These are phyloP conservation scores for Floccularia luteovirens DNA, from an alignment of 768 basidiomycete genomes.

Conservation along the genomic window DNA sequence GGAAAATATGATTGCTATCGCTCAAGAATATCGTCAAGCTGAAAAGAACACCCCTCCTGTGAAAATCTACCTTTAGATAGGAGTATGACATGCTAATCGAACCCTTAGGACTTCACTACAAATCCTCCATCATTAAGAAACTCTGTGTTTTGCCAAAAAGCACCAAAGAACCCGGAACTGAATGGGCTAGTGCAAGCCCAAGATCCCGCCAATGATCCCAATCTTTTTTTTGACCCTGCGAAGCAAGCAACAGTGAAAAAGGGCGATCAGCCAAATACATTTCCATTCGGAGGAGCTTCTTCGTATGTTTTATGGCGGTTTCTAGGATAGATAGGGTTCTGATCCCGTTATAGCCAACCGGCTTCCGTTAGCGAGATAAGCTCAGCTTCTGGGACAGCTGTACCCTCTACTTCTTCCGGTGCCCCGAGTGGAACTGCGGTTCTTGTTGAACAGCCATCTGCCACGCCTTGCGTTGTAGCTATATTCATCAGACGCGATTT, in stretches of 20 bases:
- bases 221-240: slow-evolving; percentile 44
- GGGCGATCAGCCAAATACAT: slow-evolving; percentile 40
- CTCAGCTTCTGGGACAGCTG: slow-evolving; percentile 1
- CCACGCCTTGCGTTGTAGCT: slow-evolving; percentile 13
- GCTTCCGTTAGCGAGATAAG: too few relatives aligned
- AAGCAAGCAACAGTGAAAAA: slow-evolving; percentile 28
- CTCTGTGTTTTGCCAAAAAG: slow-evolving; percentile 51
- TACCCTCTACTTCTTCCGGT: slow-evolving; percentile 7
- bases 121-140: slow-evolving; percentile 43
- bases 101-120: slow-evolving; percentile 39
- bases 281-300: slow-evolving; percentile 31
- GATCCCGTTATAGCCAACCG: slow-evolving; percentile 2
- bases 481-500: not conserved
- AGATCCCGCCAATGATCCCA: slow-evolving; percentile 42
- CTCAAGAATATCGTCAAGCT: slow-evolving; percentile 42
- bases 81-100: not conserved
- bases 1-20: slow-evolving; percentile 43
- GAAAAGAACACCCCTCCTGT: slow-evolving; percentile 60
- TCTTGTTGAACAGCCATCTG: slow-evolving; percentile 1
- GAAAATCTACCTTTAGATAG: slow-evolving; percentile 7
- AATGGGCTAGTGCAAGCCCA: slow-evolving; percentile 45
- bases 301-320: slow-evolving; percentile 8
- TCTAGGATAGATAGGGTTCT: not conserved
- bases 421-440: slow-evolving; percentile 5
- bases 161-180: slow-evolving; percentile 41